These are phyloP conservation scores for Chaetomidium leptoderma DNA, from an alignment of 495 filamentous ascomycete species.

Conservation along the genomic window DNA sequence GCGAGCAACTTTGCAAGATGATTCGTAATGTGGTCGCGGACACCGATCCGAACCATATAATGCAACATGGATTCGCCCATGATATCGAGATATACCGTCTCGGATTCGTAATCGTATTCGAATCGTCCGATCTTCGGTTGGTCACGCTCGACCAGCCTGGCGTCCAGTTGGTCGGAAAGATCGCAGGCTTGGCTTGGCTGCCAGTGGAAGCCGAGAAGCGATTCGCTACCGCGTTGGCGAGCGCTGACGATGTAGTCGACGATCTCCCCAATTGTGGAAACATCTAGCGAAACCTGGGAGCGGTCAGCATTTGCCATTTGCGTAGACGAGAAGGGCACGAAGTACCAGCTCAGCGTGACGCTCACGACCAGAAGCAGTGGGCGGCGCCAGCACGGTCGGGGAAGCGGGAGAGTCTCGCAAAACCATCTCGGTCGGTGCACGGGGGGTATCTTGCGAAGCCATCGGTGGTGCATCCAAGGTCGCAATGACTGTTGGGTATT, in stretches of 20 bases:
- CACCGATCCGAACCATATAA: conserved; percentile 5
- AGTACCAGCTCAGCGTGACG: not conserved
- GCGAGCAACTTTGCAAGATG: not conserved
- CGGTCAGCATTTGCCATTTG: conserved; percentile 1
- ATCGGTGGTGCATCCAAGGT: not conserved
- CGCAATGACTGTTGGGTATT: not conserved
- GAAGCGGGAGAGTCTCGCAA: too few relatives aligned
- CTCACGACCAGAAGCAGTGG: not conserved
- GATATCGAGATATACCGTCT: conserved; percentile 12
- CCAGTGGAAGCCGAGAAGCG: conserved; percentile 16
- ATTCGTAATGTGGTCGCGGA: conserved; percentile 1
- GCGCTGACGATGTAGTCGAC: conserved; percentile 9
- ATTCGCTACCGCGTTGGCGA: conserved; percentile 7
- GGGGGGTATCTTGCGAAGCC: not conserved
- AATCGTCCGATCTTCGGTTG: conserved; percentile 7
- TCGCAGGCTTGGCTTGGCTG: not conserved
- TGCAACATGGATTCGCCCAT: conserved; percentile 10
- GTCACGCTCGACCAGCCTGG: conserved; percentile 8
- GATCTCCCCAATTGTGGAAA: conserved; percentile 12
- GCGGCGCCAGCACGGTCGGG: not conserved
- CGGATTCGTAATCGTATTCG: conserved; percentile 17
- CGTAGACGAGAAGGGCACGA: not conserved
- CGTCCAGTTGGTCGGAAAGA: not conserved
- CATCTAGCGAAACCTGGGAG: conserved; percentile 11
- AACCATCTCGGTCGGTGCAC: too few relatives aligned